Evolutionary conservation across 1,284 basidiomycete genomes (phyloP), one percentile per base, ranked within the genome.

Genomic region (Macrocybe sp.): DNA sequence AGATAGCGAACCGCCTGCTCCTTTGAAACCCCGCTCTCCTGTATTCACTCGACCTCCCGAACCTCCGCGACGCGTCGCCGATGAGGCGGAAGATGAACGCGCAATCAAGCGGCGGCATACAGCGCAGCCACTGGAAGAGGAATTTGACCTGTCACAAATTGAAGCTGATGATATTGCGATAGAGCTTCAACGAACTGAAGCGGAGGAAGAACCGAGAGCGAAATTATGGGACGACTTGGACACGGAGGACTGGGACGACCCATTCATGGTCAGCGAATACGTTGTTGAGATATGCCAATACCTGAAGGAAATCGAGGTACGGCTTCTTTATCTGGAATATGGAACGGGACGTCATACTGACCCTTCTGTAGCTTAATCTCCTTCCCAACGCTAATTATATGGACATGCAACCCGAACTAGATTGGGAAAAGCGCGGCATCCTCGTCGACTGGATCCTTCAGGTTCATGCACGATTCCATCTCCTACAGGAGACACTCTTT

Each of bases 371-470:
- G 89, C 68, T 81, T 62, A 71, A 70, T 32, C 89, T 83, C 1
- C 79, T 91, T 68, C 85, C 92, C 4, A 83, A 88, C 53, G 78
- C 87, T 0, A 75, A 86, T 56, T 93, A 93, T 68, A 93, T 95
- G 85, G 74, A 82, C 5, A 79, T 73, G 55, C 92, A 95, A 65
- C 81, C 80, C 54, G 89, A 92, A 55, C 74, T 95, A 35, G 83
- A 85, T n/a, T 94, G 92, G 92, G 83, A 83, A 32, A 92, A 92
- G 85, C 88, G 92, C 11, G 83, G 83, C 12, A 87, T 95, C 52
- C 78, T 97, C 33, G 83, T 90, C 55, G 92, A 97, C 73, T 97
- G 94, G 95, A 77, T 97, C 51, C 83, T 97, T 55, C 91, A 95
- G 68, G 84, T 95, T 12, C 94, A 97, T 64, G 75, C 81, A 55